Evolutionary conservation across 768 basidiomycete species (phyloP).

Genomic region (Naganishia randhawae): DNA sequence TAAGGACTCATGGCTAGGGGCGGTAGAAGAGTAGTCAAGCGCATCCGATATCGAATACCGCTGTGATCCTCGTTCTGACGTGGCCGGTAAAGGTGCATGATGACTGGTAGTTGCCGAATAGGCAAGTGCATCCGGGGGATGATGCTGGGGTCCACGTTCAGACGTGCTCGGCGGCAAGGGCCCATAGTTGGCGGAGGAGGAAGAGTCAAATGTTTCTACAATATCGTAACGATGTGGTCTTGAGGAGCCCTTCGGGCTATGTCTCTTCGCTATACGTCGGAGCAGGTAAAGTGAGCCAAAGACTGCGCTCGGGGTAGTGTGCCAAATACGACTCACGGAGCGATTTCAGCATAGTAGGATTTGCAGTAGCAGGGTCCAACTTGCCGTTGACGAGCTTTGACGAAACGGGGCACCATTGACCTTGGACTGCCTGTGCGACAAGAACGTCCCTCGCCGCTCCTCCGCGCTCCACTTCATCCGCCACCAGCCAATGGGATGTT

Average conservation of each 20-base stretch:
- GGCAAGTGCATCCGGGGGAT: background rate
- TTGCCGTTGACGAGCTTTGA: constrained; percentile 10
- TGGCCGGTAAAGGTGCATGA: background rate
- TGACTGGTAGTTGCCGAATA: background rate
- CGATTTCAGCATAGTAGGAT: no score
- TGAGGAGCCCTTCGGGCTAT: background rate
- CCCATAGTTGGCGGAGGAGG: no score
- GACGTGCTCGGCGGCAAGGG: no score
- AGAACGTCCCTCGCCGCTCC: background rate
- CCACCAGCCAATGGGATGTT: background rate
- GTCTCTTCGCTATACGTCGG: background rate
- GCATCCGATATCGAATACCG: background rate
- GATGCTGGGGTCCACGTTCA: background rate
- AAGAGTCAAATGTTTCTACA: no score
- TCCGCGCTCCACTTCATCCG: background rate
- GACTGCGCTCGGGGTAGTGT: no score
- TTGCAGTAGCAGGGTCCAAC: background rate
- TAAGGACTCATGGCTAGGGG: no score
- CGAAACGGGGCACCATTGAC: background rate
- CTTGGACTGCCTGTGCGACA: background rate
- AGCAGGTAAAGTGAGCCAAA: background rate
- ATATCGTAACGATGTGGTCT: no score
- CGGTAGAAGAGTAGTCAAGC: background rate
- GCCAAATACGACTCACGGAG: no score
- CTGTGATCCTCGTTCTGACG: background rate